A percentile compares a stretch with the other conserved stretches of the same genome.
phyloP scores from a whole-genome alignment of 805 yeast genomes.

The Babjeviella inositovora region DNA sequence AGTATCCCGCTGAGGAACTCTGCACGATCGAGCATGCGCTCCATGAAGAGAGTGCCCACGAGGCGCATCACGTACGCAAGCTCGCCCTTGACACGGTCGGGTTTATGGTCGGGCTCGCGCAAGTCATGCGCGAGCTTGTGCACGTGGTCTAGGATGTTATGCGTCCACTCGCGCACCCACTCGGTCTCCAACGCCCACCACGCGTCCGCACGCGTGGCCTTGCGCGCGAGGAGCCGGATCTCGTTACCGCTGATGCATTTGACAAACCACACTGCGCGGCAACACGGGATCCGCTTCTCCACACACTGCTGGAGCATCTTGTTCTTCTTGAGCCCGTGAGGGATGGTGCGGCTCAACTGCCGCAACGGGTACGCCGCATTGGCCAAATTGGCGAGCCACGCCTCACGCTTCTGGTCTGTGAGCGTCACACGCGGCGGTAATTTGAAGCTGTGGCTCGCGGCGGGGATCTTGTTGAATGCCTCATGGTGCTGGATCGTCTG shows the following conservation, averaged over 20 bases:
- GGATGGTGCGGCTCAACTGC: slow-evolving; percentile 61
- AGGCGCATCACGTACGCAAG: too few species aligned
- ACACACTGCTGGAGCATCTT: slow-evolving; percentile 61
- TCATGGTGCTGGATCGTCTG: slow-evolving; percentile 30
- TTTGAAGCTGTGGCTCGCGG: slow-evolving; percentile 38
- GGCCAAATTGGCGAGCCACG: slow-evolving; percentile 76
- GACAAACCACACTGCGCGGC: slow-evolving; percentile 85
- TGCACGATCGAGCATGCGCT: too few species aligned
- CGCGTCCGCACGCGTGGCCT: too few species aligned
- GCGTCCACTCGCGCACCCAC: too few species aligned
- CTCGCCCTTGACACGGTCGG: too few species aligned
- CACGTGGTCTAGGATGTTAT: too few species aligned
- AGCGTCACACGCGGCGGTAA: slow-evolving; percentile 85
- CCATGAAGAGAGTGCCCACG: too few species aligned
- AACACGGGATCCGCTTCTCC: slow-evolving; percentile 48
- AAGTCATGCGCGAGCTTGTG: too few species aligned
- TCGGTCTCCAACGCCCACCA: slow-evolving; percentile 14
- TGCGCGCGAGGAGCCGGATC: slow-evolving; percentile 37
- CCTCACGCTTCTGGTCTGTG: slow-evolving; percentile 72
- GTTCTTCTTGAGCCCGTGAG: slow-evolving; percentile 77
- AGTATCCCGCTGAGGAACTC: too few species aligned
- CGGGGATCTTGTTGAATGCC: slow-evolving; percentile 23
- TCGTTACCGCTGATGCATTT: slow-evolving; percentile 79
- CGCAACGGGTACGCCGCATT: slow-evolving; percentile 48
- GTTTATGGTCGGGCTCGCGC: too few species aligned